A percentile compares a stretch with the other conserved stretches of the same genome.
phyloP scores from a whole-genome alignment of 176 grass and related monocot genomes.

The Rhynchospora breviuscula region DNA sequence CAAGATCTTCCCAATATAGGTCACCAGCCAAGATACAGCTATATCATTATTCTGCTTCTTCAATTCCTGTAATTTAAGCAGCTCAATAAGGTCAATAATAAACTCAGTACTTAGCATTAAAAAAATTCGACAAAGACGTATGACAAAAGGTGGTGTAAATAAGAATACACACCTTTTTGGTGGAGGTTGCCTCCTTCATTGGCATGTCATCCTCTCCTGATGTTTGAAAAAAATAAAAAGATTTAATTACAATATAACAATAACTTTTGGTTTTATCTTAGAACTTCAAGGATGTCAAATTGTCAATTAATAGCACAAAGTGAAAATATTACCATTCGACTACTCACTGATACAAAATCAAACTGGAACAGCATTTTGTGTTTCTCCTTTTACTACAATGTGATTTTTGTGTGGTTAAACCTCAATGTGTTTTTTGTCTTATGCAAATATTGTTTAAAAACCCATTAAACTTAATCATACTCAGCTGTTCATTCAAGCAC shows the following conservation, averaged over 20 bases:
- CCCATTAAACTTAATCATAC: neutral
- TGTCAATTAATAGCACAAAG: neutral
- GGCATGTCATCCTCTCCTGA: neutral
- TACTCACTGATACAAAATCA: neutral
- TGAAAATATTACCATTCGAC: neutral
- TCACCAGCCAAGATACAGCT: neutral
- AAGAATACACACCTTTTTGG: neutral
- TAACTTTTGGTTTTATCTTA: neutral
- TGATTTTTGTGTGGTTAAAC: neutral
- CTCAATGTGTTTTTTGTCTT: too few species aligned
- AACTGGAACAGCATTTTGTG: neutral
- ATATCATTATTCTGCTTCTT: slow-evolving; percentile 7
- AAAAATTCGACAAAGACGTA: neutral
- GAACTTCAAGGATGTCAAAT: neutral
- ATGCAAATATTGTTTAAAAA: neutral
- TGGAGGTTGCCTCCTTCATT: neutral
- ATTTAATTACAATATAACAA: neutral
- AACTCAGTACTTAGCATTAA: neutral
- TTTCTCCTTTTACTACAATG: neutral
- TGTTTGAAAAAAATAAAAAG: slow-evolving; percentile 4
- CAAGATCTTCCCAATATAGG: slow-evolving; percentile 52
- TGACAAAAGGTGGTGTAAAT: neutral
- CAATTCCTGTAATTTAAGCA: slow-evolving; percentile 13
- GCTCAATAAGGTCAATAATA: slow-evolving; percentile 26
- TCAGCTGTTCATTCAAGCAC: neutral